A percentile compares a stretch with the other conserved stretches of the same genome.
phyloP scores from a whole-genome alignment of 1,284 basidiomycete species.

The Ustilago loliicola region DNA sequence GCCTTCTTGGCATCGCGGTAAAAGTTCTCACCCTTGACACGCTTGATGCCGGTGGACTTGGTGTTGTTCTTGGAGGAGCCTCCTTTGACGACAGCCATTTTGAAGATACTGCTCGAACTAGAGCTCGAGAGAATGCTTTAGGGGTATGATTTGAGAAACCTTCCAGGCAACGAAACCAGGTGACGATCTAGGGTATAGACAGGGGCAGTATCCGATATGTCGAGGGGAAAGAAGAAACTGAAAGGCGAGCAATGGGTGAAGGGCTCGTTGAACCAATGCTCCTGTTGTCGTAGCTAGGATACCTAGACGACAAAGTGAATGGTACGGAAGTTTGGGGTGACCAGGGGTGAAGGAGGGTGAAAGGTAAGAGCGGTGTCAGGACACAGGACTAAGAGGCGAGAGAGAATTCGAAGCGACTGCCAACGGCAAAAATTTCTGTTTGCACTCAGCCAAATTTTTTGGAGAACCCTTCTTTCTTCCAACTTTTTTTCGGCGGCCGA shows the following conservation, averaged over 20 bases:
- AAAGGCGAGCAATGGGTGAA: background rate
- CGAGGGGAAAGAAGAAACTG: background rate
- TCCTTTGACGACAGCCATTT: slow-evolving; percentile 61
- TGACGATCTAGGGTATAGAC: slow-evolving; percentile 11
- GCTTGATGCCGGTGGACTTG: slow-evolving; percentile 57
- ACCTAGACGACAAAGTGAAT: background rate
- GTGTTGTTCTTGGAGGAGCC: slow-evolving; percentile 55
- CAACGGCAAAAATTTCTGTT: slow-evolving; percentile 36
- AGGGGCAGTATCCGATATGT: background rate
- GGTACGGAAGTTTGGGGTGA: slow-evolving; percentile 19
- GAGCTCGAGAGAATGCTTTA: slow-evolving; percentile 12
- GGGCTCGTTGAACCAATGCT: background rate
- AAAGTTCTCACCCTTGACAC: slow-evolving; percentile 68
- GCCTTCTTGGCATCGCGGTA: slow-evolving; percentile 70
- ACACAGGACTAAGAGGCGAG: background rate
- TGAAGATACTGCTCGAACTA: background rate
- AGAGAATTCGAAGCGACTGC: slow-evolving; percentile 5
- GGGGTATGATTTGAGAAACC: slow-evolving; percentile 10
- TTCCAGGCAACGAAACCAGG: background rate
- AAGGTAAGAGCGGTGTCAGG: background rate
- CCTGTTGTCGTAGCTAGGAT: slow-evolving; percentile 3
- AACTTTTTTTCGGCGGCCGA: slow-evolving; percentile 26
- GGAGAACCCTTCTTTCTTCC: slow-evolving; percentile 7
- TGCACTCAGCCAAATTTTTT: slow-evolving; percentile 19
- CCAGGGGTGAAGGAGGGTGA: slow-evolving; percentile 31